Percentiles rank a stretch among this genome's conserved stretches.
These are phyloP conservation scores for Sonneratia caseolaris DNA, from an alignment of 345 rosid genomes.

Conservation along the genomic window DNA sequence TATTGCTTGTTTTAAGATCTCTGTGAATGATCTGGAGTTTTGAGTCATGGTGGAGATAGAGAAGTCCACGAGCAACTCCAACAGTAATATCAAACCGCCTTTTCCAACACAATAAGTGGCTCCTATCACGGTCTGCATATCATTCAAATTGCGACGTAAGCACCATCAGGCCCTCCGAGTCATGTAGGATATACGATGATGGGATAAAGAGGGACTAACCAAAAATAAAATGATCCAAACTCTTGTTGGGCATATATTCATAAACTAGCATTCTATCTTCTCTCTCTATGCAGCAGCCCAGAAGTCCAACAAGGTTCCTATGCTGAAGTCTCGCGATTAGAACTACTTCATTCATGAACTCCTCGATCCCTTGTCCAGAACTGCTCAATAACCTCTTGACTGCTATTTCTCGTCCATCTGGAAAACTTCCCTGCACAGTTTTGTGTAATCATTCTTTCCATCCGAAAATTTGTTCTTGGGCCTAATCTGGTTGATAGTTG, in stretches of 20 bases:
- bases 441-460: background rate
- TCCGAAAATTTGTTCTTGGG: too few relatives aligned
- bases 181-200: background rate
- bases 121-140: slow-evolving; percentile 23
- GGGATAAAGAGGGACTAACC: slow-evolving; percentile 15
- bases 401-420: slow-evolving; percentile 33
- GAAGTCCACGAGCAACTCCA: slow-evolving; percentile 45
- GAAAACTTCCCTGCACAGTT: slow-evolving; percentile 28
- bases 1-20: slow-evolving; percentile 45
- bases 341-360: slow-evolving; percentile 30
- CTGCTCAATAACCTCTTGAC: slow-evolving; percentile 36
- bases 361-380: slow-evolving; percentile 32
- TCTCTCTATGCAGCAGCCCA: slow-evolving; percentile 38
- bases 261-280: slow-evolving; percentile 27
- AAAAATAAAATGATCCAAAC: slow-evolving; percentile 32
- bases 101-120: slow-evolving; percentile 20
- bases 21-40: slow-evolving; percentile 46
- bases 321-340: slow-evolving; percentile 49
- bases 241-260: slow-evolving; percentile 35
- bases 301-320: slow-evolving; percentile 39
- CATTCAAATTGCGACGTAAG: background rate
- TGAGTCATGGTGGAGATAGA: slow-evolving; percentile 45
- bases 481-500: background rate
- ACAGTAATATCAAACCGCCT: slow-evolving; percentile 21
- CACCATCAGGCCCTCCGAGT: background rate